Evolutionary conservation across 208 protist genomes (phyloP).

Genomic region (Tetramitus jugosus): DNA sequence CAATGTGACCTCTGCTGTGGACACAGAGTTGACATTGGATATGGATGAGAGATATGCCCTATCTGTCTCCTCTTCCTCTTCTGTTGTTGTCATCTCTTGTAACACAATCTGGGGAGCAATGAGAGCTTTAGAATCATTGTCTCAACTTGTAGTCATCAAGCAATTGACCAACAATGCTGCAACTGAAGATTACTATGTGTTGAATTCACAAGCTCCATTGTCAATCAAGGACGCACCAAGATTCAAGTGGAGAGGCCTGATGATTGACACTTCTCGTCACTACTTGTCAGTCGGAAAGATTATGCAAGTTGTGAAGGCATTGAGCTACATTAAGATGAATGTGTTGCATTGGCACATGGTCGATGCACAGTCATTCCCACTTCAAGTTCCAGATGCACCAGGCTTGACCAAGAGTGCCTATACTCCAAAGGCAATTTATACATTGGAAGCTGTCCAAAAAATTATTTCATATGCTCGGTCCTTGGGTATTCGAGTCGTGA

Average conservation of each 20-base stretch:
- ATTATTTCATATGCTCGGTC: slow-evolving; percentile 29
- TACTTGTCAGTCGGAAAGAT: slow-evolving; percentile 30
- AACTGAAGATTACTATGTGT: neutral
- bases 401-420: slow-evolving; percentile 27
- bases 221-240: slow-evolving; percentile 40
- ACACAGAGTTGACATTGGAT: too few species aligned
- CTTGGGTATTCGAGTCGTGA: neutral
- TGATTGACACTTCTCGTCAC: slow-evolving; percentile 50
- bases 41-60: too few species aligned
- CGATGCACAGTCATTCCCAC: slow-evolving; percentile 43
- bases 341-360: slow-evolving; percentile 46
- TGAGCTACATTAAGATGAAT: slow-evolving; percentile 41
- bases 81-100: too few species aligned
- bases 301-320: slow-evolving; percentile 33
- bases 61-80: neutral
- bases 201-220: neutral
- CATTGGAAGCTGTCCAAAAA: slow-evolving; percentile 13
- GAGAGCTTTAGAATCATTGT: slow-evolving; percentile 41
- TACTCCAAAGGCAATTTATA: slow-evolving; percentile 4
- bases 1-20: too few species aligned
- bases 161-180: neutral
- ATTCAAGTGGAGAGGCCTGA: slow-evolving; percentile 48
- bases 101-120: slow-evolving; percentile 38
- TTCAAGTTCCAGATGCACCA: slow-evolving; percentile 28
- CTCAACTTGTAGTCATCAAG: slow-evolving; percentile 34